phyloP scores from a whole-genome alignment of 208 protist species.

The Porcisia deanei region DNA sequence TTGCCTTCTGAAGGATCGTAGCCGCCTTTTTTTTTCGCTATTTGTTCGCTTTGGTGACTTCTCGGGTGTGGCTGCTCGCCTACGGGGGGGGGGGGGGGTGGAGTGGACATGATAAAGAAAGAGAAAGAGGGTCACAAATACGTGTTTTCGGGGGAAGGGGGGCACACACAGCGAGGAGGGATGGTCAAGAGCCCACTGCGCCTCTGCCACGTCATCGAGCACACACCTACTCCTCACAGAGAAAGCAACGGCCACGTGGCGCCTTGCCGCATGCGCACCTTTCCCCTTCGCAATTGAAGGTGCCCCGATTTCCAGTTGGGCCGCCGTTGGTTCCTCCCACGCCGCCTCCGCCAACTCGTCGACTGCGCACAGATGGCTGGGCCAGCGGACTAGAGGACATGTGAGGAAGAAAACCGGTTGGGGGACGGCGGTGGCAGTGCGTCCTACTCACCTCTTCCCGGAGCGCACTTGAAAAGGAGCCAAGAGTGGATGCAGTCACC shows the following conservation, averaged over 20 bases:
- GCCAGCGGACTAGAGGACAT: neutral
- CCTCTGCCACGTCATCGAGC: neutral
- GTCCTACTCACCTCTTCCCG: neutral
- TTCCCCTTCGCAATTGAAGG: neutral
- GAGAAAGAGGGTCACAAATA: neutral
- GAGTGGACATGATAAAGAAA: neutral
- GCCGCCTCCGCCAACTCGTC: constrained; percentile 10
- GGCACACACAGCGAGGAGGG: neutral
- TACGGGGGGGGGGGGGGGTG: neutral
- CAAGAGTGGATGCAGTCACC: neutral
- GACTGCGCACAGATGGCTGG: constrained; percentile 15
- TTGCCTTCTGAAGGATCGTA: no score
- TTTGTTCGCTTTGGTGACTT: no score
- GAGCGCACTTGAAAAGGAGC: neutral
- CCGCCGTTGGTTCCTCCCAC: neutral
- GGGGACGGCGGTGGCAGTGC: neutral
- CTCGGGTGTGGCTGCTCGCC: no score
- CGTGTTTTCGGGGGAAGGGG: neutral
- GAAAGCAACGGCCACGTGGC: constrained; percentile 62
- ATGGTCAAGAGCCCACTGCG: neutral
- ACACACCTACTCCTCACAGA: constrained; percentile 39
- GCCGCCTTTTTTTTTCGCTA: no score
- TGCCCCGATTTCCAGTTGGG: neutral
- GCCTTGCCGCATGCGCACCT: constrained; percentile 60
- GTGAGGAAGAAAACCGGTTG: neutral